Percentiles rank a stretch among this genome's conserved stretches.
These are phyloP conservation scores for Coniferiporia weirii DNA, from an alignment of 1,284 basidiomycete genomes.

Conservation along the genomic window DNA sequence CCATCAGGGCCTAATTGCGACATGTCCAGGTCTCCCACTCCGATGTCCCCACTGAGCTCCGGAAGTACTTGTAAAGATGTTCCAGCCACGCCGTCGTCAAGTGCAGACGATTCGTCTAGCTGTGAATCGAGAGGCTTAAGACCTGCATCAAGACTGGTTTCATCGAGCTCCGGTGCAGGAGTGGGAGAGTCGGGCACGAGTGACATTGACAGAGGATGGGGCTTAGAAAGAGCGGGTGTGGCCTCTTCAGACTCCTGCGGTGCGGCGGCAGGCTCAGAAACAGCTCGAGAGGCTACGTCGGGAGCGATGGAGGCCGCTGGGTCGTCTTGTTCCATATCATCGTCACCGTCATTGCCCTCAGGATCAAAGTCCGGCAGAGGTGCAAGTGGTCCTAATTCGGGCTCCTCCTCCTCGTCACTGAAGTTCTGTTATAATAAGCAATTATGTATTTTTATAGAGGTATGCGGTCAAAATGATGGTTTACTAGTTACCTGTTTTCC, in stretches of 20 bases:
- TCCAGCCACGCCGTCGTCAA: conserved; percentile 30
- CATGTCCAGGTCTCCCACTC: conserved; percentile 45
- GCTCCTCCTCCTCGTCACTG: conserved; percentile 71
- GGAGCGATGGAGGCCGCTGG: conserved; percentile 44
- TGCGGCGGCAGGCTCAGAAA: conserved; percentile 30
- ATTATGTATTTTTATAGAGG: not conserved
- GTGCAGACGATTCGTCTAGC: conserved; percentile 29
- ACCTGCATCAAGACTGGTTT: conserved; percentile 31
- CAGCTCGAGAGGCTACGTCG: conserved; percentile 32
- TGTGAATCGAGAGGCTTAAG: conserved; percentile 43
- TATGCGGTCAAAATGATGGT: conserved; percentile 2
- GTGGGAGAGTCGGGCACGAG: conserved; percentile 33
- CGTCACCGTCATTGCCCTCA: conserved; percentile 55
- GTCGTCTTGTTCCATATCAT: conserved; percentile 64
- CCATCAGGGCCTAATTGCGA: conserved; percentile 60
- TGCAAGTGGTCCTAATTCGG: conserved; percentile 60
- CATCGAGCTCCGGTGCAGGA: conserved; percentile 27
- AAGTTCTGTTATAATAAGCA: conserved; percentile 50
- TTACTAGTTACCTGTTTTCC: conserved; percentile 52
- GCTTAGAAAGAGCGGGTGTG: conserved; percentile 55
- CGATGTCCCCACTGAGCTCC: conserved; percentile 26
- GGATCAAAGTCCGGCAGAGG: conserved; percentile 65
- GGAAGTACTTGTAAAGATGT: conserved; percentile 21
- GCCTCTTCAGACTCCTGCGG: conserved; percentile 37
- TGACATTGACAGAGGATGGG: conserved; percentile 42